phyloP scores from a whole-genome alignment of 805 yeast genomes.

The Starmerella tilneyi region DNA sequence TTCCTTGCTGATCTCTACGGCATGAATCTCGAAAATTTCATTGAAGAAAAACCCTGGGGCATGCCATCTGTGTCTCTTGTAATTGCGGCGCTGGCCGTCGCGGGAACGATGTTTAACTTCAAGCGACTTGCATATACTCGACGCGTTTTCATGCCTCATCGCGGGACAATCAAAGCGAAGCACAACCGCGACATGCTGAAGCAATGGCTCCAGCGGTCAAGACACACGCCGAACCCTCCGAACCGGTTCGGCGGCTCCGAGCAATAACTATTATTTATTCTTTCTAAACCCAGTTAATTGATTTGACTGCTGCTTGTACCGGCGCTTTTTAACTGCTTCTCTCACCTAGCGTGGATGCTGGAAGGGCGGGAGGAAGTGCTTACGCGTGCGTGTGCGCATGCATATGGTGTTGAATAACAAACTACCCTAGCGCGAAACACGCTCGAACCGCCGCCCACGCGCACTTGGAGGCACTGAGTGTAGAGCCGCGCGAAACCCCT shows the following conservation, averaged over 20 bases:
- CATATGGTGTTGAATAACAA: too few relatives aligned
- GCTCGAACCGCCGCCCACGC: too few relatives aligned
- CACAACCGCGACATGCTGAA: conserved; percentile 14
- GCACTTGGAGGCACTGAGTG: too few relatives aligned
- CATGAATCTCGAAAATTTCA: conserved; percentile 87
- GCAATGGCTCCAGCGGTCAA: conserved; percentile 19
- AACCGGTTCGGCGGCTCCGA: background rate
- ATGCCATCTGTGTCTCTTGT: conserved; percentile 41
- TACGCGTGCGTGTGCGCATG: too few relatives aligned
- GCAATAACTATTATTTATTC: background rate
- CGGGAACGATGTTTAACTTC: conserved; percentile 47
- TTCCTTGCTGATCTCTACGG: conserved; percentile 82
- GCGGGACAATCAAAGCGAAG: background rate
- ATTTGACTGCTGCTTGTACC: too few relatives aligned
- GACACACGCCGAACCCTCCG: conserved; percentile 6
- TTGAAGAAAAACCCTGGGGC: conserved; percentile 72
- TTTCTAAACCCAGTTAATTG: background rate
- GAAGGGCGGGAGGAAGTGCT: too few relatives aligned
- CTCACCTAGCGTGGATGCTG: too few relatives aligned
- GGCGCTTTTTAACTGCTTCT: too few relatives aligned
- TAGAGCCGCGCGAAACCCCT: too few relatives aligned
- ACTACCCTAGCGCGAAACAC: too few relatives aligned
- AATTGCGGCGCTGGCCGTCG: conserved; percentile 36
- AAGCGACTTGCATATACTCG: conserved; percentile 52
- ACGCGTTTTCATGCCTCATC: conserved; percentile 51